Base-by-base conservation (phyloP, 768 basidiomycete genomes). In the Macrolepiota fuliginosa region DNA sequence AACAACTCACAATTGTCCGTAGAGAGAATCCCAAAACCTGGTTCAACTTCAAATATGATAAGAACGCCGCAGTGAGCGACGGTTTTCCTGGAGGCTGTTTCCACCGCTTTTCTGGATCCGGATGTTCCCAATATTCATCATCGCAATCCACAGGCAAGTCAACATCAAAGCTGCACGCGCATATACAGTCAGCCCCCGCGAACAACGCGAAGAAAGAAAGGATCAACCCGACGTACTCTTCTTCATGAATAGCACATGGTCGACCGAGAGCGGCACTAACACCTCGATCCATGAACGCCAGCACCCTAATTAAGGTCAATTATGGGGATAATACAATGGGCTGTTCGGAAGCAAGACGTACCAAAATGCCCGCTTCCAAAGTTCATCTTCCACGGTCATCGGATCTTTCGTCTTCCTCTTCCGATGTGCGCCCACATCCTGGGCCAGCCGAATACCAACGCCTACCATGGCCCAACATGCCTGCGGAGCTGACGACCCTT, bases 371-470 rank as follows among this genome's bases (percentile, higher is more conserved):
- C 88, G 81, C 66, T 90, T 91, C 84, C 89, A 91, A 37, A 90
- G 74, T 68, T 94, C 91, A 63, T 88, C 83, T 58, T 91, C 87
- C 1, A 78, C 71, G 0, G 80, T 81, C 39, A 77, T 72, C 7
- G 69, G 69, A 62, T 67, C 65, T 24, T 63, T 71, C 27, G 71
- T 65, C 1, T 69, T 63, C 60, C 77, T 81, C 39, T 81, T 68
- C 27, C 81, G 67, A 71, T 94, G 93, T 0, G 86, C 89, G 22
- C 93, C 87, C 13, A 92, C 85, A 65, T 95, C 92, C 69, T 92
- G 88, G 0, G 88, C 86, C 29, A 89, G 73, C 3, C 91, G 85
- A 40, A 94, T 79, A 25, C 89, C 89, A 42, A 91, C 79, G 3
- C 90, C 89, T 32, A 87, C 80, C 54, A 89, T 72, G 2, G 83